Evolutionary conservation across 805 yeast species (phyloP).

Genomic region (Hanseniaspora occidentalis): DNA sequence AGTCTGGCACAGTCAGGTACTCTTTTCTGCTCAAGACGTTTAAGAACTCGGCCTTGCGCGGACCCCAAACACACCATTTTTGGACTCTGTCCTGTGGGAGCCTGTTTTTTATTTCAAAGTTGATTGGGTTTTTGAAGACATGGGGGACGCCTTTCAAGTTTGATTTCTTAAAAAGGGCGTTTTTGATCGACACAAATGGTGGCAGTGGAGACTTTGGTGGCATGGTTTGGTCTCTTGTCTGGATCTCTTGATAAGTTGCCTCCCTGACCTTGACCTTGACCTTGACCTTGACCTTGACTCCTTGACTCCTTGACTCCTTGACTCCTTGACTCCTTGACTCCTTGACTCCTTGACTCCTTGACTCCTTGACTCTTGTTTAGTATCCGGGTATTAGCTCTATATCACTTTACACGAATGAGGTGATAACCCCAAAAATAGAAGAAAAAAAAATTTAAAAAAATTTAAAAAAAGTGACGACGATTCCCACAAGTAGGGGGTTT

Average conservation of each 20-base stretch:
- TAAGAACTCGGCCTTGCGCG: constrained; percentile 18
- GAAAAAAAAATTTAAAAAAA: too few species aligned
- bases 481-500: too few species aligned
- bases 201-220: background rate
- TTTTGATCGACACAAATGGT: constrained; percentile 8
- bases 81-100: constrained; percentile 11
- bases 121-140: constrained; percentile 15
- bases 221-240: background rate
- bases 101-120: constrained; percentile 16
- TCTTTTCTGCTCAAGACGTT: constrained; percentile 12
- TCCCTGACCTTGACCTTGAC: too few species aligned
- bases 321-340: too few species aligned
- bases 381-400: too few species aligned
- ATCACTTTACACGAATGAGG: too few species aligned
- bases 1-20: constrained; percentile 13
- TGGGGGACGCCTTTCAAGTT: constrained; percentile 23
- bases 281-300: too few species aligned
- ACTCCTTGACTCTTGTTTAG: too few species aligned
- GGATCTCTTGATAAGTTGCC: background rate
- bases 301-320: too few species aligned
- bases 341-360: too few species aligned
- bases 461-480: too few species aligned
- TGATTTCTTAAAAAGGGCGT: constrained; percentile 29
- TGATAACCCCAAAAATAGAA: too few species aligned
- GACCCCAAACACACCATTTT: constrained; percentile 31